Evolutionary conservation across 352 stramenopile species (phyloP).

Genomic region (Globisporangium cylindrosporum): DNA sequence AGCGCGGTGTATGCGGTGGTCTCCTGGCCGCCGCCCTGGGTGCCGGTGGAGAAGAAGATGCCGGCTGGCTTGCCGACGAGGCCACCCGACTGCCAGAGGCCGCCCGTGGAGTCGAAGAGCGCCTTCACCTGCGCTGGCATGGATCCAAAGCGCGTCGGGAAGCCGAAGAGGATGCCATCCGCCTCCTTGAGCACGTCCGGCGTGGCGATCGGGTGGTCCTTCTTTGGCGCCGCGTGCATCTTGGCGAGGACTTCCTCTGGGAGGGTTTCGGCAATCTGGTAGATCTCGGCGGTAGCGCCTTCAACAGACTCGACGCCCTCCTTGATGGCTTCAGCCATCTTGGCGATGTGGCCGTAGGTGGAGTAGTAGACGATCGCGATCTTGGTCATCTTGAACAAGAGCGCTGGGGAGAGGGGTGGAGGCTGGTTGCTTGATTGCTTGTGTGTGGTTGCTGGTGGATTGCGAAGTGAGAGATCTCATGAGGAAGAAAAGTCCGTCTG

Average conservation of each 20-base stretch:
- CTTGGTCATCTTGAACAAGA: constrained; percentile 31
- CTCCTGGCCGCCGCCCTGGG: constrained; percentile 84
- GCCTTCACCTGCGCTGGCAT: constrained; percentile 84
- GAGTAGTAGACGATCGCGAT: constrained; percentile 81
- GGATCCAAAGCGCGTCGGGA: constrained; percentile 82
- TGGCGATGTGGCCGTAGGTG: constrained; percentile 80
- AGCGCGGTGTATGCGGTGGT: constrained; percentile 80
- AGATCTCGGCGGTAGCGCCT: constrained; percentile 52
- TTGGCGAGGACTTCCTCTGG: constrained; percentile 63
- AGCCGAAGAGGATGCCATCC: constrained; percentile 84
- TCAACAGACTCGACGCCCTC: constrained; percentile 48
- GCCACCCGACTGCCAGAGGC: constrained; percentile 76
- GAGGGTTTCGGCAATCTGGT: constrained; percentile 76
- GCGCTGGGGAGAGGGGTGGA: background rate
- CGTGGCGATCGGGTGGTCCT: constrained; percentile 52
- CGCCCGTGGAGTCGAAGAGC: constrained; percentile 86
- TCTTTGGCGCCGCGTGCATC: constrained; percentile 68
- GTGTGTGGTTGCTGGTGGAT: background rate
- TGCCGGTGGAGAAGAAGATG: constrained; percentile 87
- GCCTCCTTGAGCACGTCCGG: constrained; percentile 55
- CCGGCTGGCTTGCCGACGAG: constrained; percentile 87
- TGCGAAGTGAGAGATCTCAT: background rate
- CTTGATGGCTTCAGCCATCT: constrained; percentile 63
- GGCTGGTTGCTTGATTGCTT: background rate
- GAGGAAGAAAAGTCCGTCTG: background rate